Evolutionary conservation across 2,329 filamentous ascomycete species (phyloP).

Genomic region (Aureobasidium sp.): DNA sequence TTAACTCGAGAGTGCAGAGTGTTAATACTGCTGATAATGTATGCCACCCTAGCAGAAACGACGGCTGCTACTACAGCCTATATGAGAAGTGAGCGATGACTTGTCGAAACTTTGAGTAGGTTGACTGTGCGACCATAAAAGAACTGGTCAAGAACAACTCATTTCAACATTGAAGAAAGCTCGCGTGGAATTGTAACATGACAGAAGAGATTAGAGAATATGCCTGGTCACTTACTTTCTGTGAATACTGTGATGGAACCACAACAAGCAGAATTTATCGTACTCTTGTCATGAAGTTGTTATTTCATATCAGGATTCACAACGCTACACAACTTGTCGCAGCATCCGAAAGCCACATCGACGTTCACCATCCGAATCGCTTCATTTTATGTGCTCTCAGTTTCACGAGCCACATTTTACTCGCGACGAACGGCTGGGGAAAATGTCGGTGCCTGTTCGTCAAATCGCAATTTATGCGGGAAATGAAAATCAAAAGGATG

Average conservation of each 20-base stretch:
- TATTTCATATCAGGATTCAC: neutral
- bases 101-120: too few relatives aligned
- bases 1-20: too few relatives aligned
- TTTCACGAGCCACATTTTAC: neutral
- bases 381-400: neutral
- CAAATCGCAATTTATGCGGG: slow-evolving; percentile 4
- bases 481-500: slow-evolving; percentile 4
- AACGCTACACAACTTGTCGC: neutral
- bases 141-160: too few relatives aligned
- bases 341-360: neutral
- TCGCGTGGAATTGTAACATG: too few relatives aligned
- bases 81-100: too few relatives aligned
- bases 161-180: too few relatives aligned
- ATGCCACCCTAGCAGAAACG: neutral
- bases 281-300: neutral
- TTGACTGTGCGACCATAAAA: too few relatives aligned
- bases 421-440: slow-evolving; percentile 11
- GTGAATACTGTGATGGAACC: too few relatives aligned
- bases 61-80: too few relatives aligned
- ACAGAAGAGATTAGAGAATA: too few relatives aligned
- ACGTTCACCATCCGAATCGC: neutral
- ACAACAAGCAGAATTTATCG: too few relatives aligned
- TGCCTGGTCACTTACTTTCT: too few relatives aligned
- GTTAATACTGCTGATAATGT: neutral
- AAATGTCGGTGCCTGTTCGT: neutral